Percentiles rank a stretch among this genome's conserved stretches.
These are phyloP conservation scores for Chlamydomonas incerta DNA, from an alignment of 139 green algal species.

Conservation along the genomic window DNA sequence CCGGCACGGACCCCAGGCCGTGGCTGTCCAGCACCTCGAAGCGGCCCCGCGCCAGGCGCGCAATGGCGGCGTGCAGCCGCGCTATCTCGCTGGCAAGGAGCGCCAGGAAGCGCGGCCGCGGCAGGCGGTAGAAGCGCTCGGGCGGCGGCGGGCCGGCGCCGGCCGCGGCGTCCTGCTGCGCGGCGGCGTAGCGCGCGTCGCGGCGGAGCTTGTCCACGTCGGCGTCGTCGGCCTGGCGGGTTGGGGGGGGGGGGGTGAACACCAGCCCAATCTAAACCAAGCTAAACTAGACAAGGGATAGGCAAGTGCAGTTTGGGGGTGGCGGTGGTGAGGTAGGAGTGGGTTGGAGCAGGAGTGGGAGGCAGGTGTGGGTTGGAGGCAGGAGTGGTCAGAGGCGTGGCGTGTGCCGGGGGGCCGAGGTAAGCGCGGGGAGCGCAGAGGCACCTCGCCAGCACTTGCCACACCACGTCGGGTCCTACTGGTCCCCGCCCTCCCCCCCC, in stretches of 20 bases:
- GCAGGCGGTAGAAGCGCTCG: conserved; percentile 53
- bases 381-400: too few species aligned
- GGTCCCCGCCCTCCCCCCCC: too few species aligned
- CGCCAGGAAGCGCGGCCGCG: conserved; percentile 56
- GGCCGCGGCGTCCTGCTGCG: conserved; percentile 9
- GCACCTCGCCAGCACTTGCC: too few species aligned
- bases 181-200: conserved; percentile 41
- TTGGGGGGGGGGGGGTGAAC: neutral
- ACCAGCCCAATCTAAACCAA: too few species aligned
- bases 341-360: neutral
- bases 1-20: conserved; percentile 19
- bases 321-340: neutral
- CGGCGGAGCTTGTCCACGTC: conserved; percentile 52
- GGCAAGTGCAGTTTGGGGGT: neutral
- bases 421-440: too few species aligned
- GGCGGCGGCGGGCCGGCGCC: conserved; percentile 28
- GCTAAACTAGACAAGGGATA: too few species aligned
- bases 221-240: conserved; percentile 50
- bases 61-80: conserved; percentile 59
- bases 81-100: conserved; percentile 56
- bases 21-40: conserved; percentile 52
- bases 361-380: too few species aligned
- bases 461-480: too few species aligned
- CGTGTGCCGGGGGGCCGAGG: too few species aligned
- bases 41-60: conserved; percentile 33